A percentile compares a stretch with the other conserved stretches of the same genome.
Evolutionary conservation across 2,329 filamentous ascomycete genomes (phyloP).

Genomic region (Fusarium brevicatenulatum): DNA sequence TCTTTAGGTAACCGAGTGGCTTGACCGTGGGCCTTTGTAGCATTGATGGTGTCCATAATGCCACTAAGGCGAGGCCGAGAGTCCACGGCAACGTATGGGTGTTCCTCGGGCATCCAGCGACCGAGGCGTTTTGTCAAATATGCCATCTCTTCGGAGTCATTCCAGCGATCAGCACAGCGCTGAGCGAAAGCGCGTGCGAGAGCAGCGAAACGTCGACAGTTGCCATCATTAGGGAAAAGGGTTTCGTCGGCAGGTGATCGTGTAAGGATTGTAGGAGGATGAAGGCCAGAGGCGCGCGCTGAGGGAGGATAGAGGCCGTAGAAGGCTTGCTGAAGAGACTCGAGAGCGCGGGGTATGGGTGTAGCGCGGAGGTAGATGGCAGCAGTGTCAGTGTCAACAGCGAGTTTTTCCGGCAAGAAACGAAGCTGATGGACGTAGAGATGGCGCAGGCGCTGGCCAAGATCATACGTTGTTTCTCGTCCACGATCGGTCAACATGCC

Average conservation of each 20-base stretch:
- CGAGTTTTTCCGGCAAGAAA: constrained; percentile 72
- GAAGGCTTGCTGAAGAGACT: constrained; percentile 81
- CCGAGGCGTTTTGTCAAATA: constrained; percentile 82
- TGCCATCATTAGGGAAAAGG: constrained; percentile 80
- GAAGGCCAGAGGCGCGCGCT: constrained; percentile 59
- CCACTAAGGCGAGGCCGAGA: constrained; percentile 85
- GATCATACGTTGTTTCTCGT: constrained; percentile 74
- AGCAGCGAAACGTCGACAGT: constrained; percentile 77
- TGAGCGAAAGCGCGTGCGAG: constrained; percentile 77
- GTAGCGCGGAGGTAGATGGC: constrained; percentile 79
- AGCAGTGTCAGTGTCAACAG: constrained; percentile 62
- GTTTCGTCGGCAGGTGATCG: constrained; percentile 77
- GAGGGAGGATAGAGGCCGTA: constrained; percentile 76
- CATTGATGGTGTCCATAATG: constrained; percentile 94
- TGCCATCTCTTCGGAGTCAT: constrained; percentile 80
- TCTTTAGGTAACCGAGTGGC: constrained; percentile 81
- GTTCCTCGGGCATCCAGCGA: constrained; percentile 84
- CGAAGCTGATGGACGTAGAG: constrained; percentile 80
- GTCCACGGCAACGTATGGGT: constrained; percentile 80
- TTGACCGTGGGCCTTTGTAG: constrained; percentile 80
- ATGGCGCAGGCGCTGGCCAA: constrained; percentile 73
- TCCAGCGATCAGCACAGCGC: constrained; percentile 78
- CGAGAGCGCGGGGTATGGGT: constrained; percentile 78
- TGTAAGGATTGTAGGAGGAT: constrained; percentile 72
- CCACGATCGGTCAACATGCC: constrained; percentile 81